Evolutionary conservation across 2,329 filamentous ascomycete species (phyloP).

Genomic region (Setomelanomma holmii): DNA sequence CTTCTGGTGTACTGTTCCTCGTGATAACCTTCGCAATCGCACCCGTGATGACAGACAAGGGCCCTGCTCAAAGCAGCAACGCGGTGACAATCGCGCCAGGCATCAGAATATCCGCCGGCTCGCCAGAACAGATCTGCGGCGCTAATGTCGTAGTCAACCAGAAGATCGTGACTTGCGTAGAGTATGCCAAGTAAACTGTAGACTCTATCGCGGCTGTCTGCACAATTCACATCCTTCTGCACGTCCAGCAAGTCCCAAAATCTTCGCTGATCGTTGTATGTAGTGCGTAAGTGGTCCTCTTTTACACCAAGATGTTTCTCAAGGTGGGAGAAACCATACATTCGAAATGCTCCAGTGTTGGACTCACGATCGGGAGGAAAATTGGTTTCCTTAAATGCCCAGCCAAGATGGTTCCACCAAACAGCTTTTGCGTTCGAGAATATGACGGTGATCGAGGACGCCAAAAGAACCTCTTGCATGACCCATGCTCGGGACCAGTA

Average conservation of each 20-base stretch:
- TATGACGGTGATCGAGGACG: not conserved
- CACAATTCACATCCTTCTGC: not conserved
- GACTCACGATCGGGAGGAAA: no score
- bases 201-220: slow-evolving; percentile 3
- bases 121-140: slow-evolving; percentile 6
- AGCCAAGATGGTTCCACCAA: not conserved
- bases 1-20: no score
- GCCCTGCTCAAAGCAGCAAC: not conserved
- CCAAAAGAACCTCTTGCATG: slow-evolving; percentile 3
- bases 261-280: not conserved
- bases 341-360: not conserved
- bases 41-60: no score
- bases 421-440: not conserved
- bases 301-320: no score
- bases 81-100: slow-evolving; percentile 1
- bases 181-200: slow-evolving; percentile 4
- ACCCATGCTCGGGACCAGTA: slow-evolving; percentile 9
- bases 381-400: no score
- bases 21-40: no score
- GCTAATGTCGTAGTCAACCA: slow-evolving; percentile 5
- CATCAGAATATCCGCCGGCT: slow-evolving; percentile 6
- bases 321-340: no score
- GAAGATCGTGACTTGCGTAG: not conserved
- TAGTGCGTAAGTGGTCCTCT: not conserved
- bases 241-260: slow-evolving; percentile 1